Evolutionary conservation across 352 stramenopile species (phyloP), one percentile per base, ranked within the genome.

Genomic region (Blastocystis sp.): DNA sequence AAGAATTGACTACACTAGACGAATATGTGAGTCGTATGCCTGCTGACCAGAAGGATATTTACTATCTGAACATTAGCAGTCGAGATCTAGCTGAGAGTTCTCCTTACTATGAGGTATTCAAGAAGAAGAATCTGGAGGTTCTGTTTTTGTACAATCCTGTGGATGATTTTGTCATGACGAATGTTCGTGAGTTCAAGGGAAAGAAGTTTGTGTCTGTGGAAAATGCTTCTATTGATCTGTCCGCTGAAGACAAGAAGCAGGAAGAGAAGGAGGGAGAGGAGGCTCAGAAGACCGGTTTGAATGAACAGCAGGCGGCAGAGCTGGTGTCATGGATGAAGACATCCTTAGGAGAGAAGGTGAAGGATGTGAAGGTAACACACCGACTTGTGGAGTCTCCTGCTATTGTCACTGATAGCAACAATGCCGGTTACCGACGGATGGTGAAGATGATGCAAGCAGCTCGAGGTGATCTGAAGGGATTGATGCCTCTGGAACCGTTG

Each of bases 81-180:
- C 94, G 97, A 40, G 94, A 97, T 57, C 94, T 98, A 57, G 97
- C 97, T 9, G 93, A 96, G 69, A 93, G 95, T 37, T 98, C 95
- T 89, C 97, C 97, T 13, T 99, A 99, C 93, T 98, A 97, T 87
- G 97, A 99, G 92, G 95, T 94, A 6, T 99, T 99, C 93, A 97
- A 98, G 92, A 37, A 62, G 33, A 95, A 94, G 35, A 91, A 91
- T 11, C 92, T 91, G 70, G 95, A 98, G 90, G 97, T 99, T 59
- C 91, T 99, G 59, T 99, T 99, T 89, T 92, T 99, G 60, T 99
- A 98, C 92, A 96, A 95, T 90, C 93, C 96, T 6, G 98, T 99
- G 87, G 97, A 99, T 90, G 97, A 99, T 91, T 99, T 99, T 90
- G 97, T 99, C 60, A 98, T 99, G 96, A 96, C 94, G 48, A 99